A percentile compares a stretch with the other conserved stretches of the same genome.
Evolutionary conservation across 352 stramenopile genomes (phyloP).

Genomic region (Pythium volutum): DNA sequence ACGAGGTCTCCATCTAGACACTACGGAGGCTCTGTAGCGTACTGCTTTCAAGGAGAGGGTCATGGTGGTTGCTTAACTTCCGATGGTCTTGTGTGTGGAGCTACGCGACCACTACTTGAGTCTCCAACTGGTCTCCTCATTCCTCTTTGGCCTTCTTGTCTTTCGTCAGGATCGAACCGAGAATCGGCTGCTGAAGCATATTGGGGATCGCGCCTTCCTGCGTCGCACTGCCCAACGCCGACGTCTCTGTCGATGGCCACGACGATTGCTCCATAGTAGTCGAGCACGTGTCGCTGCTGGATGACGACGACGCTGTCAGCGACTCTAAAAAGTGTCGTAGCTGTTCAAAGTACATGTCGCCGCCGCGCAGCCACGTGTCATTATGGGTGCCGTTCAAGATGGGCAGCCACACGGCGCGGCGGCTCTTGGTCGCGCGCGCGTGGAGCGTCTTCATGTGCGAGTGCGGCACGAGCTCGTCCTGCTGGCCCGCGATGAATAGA

Average conservation of each 20-base stretch:
- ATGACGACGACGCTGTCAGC: slow-evolving; percentile 18
- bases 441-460: slow-evolving; percentile 85
- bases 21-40: no score
- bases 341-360: slow-evolving; percentile 81
- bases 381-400: slow-evolving; percentile 94
- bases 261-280: slow-evolving; percentile 18
- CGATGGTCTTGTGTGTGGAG: no score
- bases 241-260: slow-evolving; percentile 9
- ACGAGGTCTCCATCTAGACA: no score
- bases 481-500: slow-evolving; percentile 88
- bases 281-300: slow-evolving; percentile 15
- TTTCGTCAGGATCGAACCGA: slow-evolving; percentile 32
- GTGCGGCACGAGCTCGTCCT: slow-evolving; percentile 92
- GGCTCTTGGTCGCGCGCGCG: slow-evolving; percentile 53
- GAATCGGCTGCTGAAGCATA: slow-evolving; percentile 64
- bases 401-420: slow-evolving; percentile 55
- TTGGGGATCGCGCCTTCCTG: slow-evolving; percentile 66
- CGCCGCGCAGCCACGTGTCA: slow-evolving; percentile 91
- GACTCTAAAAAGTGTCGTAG: slow-evolving; percentile 64
- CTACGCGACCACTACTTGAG: no score
- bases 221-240: background rate
- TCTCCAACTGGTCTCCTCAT: no score
- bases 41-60: no score
- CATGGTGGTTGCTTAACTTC: no score
- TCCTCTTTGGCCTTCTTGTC: slow-evolving; percentile 18